Conservation (phyloP, 768 basidiomycete species). For the Pleurotus tuber-regium region DNA sequence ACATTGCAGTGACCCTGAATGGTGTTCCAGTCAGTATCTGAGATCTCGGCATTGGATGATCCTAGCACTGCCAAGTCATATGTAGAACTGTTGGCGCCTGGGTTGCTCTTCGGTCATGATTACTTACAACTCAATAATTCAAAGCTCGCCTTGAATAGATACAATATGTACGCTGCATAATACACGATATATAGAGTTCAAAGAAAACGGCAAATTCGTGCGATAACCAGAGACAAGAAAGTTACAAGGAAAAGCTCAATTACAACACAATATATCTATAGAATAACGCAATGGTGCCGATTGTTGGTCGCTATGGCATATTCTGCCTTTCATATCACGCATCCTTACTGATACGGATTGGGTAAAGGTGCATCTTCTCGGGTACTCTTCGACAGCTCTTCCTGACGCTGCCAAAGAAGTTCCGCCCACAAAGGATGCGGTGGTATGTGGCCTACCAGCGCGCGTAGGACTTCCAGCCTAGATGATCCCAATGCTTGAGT, state of each 20-base stretch:
- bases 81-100: no score
- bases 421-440: constrained; percentile 94
- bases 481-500: no score
- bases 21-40: no score
- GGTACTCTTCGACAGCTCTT: constrained; percentile 42
- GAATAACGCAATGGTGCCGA: neutral
- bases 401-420: constrained; percentile 81
- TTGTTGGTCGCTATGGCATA: constrained; percentile 11
- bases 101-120: no score
- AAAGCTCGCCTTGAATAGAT: no score
- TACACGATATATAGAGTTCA: constrained; percentile 10
- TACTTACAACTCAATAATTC: no score
- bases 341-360: no score
- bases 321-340: constrained; percentile 24
- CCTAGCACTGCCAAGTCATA: no score
- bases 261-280: neutral
- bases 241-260: neutral
- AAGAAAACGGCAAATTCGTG: neutral
- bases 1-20: no score
- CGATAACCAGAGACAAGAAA: neutral
- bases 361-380: no score
- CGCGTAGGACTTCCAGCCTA: constrained; percentile 85
- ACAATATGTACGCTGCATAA: constrained; percentile 10
- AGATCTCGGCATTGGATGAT: no score
- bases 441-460: constrained; percentile 86